Percentiles rank a stretch among this genome's conserved stretches.
These are phyloP conservation scores for Arxiozyma slooffiae DNA, from an alignment of 1,139 yeast species.

Conservation along the genomic window DNA sequence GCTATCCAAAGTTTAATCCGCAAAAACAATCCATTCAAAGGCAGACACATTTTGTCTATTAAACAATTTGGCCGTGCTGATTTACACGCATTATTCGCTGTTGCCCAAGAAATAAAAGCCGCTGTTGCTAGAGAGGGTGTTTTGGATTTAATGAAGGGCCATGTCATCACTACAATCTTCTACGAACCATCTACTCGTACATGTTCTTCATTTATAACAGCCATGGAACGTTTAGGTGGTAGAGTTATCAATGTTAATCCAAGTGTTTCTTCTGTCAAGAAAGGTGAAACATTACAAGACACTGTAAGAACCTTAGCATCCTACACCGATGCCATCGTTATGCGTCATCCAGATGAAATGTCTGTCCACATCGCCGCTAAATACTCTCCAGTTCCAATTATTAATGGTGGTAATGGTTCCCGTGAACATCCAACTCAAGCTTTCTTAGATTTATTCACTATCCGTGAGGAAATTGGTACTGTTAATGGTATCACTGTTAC, in stretches of 20 bases:
- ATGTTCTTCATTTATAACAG: conserved; percentile 92
- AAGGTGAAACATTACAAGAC: conserved; percentile 97
- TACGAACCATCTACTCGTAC: conserved; percentile 98
- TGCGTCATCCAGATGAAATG: conserved; percentile 91
- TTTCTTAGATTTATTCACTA: conserved; percentile 90
- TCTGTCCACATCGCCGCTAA: conserved; percentile 92
- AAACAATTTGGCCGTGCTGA: conserved; percentile 79
- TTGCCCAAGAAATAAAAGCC: conserved; percentile 95
- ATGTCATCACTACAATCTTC: conserved; percentile 88
- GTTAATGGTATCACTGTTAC: conserved; percentile 97
- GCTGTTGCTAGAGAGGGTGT: conserved; percentile 97
- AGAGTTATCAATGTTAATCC: conserved; percentile 84
- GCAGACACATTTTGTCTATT: conserved; percentile 81
- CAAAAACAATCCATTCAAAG: conserved; percentile 75
- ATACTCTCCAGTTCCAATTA: conserved; percentile 92
- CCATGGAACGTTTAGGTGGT: conserved; percentile 99
- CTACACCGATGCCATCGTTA: conserved; percentile 91
- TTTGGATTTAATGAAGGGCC: conserved; percentile 78
- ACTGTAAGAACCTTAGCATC: conserved; percentile 94
- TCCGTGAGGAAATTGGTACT: conserved; percentile 97
- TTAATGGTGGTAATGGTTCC: conserved; percentile 96
- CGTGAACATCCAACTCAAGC: conserved; percentile 99
- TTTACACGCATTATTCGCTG: conserved; percentile 84
- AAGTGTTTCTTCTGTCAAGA: conserved; percentile 81
- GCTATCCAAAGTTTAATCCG: conserved; percentile 71